phyloP scores from a whole-genome alignment of 257 asterid species.

The Gentiana macrophylla region DNA sequence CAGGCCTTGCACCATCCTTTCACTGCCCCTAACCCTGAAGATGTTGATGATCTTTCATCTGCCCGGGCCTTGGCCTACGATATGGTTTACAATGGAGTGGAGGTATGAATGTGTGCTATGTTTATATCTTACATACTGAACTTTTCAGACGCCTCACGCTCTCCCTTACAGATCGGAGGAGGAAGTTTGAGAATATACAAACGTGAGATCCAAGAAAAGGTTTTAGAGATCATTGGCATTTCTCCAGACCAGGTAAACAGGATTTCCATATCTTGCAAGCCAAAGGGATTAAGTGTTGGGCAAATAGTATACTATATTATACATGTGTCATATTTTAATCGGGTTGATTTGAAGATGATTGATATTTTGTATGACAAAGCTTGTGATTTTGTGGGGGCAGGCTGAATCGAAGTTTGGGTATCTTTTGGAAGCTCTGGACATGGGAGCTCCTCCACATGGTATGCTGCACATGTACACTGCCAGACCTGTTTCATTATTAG shows the following conservation, averaged over 20 bases:
- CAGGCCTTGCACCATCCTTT: conserved; percentile 99
- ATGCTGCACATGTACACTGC: conserved; percentile 7
- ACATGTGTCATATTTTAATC: background rate
- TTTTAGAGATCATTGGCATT: conserved; percentile 77
- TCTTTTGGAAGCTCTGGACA: conserved; percentile 92
- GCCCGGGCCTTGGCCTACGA: conserved; percentile 98
- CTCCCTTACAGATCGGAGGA: conserved; percentile 62
- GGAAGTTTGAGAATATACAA: conserved; percentile 98
- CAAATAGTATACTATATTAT: background rate
- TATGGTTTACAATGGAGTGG: conserved; percentile 97
- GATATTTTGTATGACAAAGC: too few species aligned
- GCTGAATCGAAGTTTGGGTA: conserved; percentile 94
- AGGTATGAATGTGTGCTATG: conserved; percentile 31
- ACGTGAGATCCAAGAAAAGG: conserved; percentile 88
- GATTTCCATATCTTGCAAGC: conserved; percentile 1
- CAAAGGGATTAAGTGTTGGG: too few species aligned
- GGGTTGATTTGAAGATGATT: background rate
- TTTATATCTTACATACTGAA: background rate
- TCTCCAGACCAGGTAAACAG: conserved; percentile 58
- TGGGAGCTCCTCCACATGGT: conserved; percentile 99
- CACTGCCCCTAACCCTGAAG: conserved; percentile 97
- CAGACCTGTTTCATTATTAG: background rate
- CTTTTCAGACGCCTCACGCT: background rate
- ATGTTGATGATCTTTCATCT: conserved; percentile 66
- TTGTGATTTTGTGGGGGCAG: conserved; percentile 24